Base-by-base conservation (phyloP, 1,284 basidiomycete species). In the Cutaneotrichosporon dermatis region DNA sequence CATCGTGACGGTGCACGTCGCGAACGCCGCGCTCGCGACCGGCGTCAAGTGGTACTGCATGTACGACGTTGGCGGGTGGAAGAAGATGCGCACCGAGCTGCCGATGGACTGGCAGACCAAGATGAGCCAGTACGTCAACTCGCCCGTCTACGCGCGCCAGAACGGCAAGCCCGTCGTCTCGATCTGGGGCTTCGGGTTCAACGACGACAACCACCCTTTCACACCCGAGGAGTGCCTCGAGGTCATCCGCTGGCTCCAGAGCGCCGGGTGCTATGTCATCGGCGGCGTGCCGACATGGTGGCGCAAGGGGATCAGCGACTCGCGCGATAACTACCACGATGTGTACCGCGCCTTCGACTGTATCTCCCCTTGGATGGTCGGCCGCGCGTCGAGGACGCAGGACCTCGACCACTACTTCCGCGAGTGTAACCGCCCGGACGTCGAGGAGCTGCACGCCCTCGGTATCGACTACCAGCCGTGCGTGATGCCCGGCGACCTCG, bases 171-270 rank as follows among this genome's bases (percentile, higher is more conserved):
- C 59, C 5, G 63, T 64, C 34, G 63, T 64, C 33, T 56, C 51
- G 12, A 61, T 64, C 49, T 64, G 63, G 63, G 63, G 63, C 8
- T 64, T 64, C 12, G 63, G 63, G 13, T 64, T 64, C 55, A 61
- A 61, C 39, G 63, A 64, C 41, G 54, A 52, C 48, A 51, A 51
- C 39, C 63, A 55, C 57, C 25, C 15, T 16, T 64, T 49, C 15
- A 25, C 36, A 1, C 51, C 52, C 5, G 52, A 54, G 15, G 51
- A 51, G 52, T 64, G 63, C 34, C 44, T 61, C 54, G 48, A 58
- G 13, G 54, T 61, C 35, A 64, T 64, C 44, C 37, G 36, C 4
- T 64, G 59, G 59, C 56, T 64, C 51, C 58, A 64, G 55, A 11
- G 12, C 25, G 48, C 50, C 33, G 57, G 57, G 6, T 42, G 43